Evolutionary conservation across 1,284 basidiomycete genomes (phyloP), one percentile per base, ranked within the genome.

Genomic region (Cutaneotrichosporon daszewskae): DNA sequence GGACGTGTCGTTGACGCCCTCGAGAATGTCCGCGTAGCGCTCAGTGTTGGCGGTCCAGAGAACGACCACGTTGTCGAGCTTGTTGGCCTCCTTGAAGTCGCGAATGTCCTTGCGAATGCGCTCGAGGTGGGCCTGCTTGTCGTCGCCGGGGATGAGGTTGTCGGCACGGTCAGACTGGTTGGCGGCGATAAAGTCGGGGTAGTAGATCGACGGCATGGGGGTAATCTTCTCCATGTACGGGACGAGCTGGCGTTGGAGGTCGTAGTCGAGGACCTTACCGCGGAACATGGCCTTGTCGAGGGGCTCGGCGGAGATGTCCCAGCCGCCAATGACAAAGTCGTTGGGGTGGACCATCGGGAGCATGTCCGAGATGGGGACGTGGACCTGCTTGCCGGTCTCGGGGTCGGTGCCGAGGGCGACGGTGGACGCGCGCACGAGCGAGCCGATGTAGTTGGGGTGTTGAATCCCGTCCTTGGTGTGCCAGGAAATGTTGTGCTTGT

Each of bases 31-130:
- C 63, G 87, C 85, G 81, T 94, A 98, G 52, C 94, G 85, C 78
- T 98, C 94, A 28, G 94, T 98, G 77, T 98, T 97, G 67, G 94
- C 94, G 24, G 91, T 95, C 91, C 91, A 96, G 76, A 95, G 92
- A 47, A 95, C 84, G 55, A 96, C 75, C 54, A 89, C 80, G 48
- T 83, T 84, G 70, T 95, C 92, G 43, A 97, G 82, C 28, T 75
- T 77, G 72, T 98, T 81, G 57, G 82, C 73, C 40, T 74, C 66
- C 78, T 96, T 97, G 80, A 98, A 98, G 47, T 82, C 79, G 63
- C 90, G 87, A 64, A 97, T 97, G 71, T 97, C 90, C 37, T 78
- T 77, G 51, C 92, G 87, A 63, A 98, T 82, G 57, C 87, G 83
- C 57, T 96, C 90, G 51, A 98, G 82, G 71, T 98, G 94, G 9